A percentile compares a stretch with the other conserved stretches of the same genome.
Evolutionary conservation across 1,139 yeast species (phyloP).

Genomic region (Diutina sp.): DNA sequence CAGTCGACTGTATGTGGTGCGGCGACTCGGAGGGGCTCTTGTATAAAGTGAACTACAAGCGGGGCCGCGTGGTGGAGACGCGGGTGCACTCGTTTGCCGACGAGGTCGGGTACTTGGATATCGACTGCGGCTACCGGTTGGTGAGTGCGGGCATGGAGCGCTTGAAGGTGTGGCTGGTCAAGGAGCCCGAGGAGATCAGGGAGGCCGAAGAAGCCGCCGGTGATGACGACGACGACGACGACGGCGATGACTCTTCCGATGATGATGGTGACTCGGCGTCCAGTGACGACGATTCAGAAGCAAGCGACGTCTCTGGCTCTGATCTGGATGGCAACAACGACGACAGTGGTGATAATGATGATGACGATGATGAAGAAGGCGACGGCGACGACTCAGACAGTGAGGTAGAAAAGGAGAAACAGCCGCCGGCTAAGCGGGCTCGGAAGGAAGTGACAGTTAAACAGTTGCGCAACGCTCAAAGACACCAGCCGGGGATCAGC

Average conservation of each 20-base stretch:
- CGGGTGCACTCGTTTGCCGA: conserved; percentile 51
- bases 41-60: conserved; percentile 51
- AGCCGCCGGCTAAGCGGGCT: not conserved
- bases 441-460: conserved; percentile 29
- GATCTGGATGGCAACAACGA: conserved; percentile 5
- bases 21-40: conserved; percentile 80
- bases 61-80: conserved; percentile 52
- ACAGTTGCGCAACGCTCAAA: conserved; percentile 34
- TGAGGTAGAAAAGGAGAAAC: not conserved
- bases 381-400: conserved; percentile 5
- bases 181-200: conserved; percentile 10
- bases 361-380: conserved; percentile 6
- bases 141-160: conserved; percentile 77
- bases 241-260: conserved; percentile 8
- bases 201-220: not conserved
- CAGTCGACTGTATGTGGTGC: conserved; percentile 50
- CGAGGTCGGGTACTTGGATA: conserved; percentile 62
- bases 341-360: conserved; percentile 7
- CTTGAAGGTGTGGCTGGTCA: conserved; percentile 52
- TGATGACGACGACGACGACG: conserved; percentile 6
- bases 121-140: conserved; percentile 68
- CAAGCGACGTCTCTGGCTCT: conserved; percentile 8
- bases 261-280: conserved; percentile 6
- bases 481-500: conserved; percentile 54
- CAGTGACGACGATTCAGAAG: conserved; percentile 5